Percentiles rank a stretch among this genome's conserved stretches.
Evolutionary conservation across 768 basidiomycete genomes (phyloP).

Genomic region (Daedalea quercina): DNA sequence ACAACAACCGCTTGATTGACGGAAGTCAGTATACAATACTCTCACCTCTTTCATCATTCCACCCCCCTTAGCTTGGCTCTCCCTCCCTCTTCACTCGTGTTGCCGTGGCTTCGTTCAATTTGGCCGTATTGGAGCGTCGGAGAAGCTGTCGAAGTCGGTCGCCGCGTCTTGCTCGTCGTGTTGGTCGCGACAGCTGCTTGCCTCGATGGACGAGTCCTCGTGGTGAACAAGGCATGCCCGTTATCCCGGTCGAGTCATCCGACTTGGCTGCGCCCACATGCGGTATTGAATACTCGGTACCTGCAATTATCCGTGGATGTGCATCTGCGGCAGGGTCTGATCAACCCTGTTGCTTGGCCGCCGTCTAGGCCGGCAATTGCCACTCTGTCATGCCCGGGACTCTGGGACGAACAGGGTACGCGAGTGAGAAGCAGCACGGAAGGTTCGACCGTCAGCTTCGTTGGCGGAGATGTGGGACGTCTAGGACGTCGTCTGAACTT

Average conservation of each 20-base stretch:
- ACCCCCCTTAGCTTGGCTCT: background rate
- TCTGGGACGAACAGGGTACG: background rate
- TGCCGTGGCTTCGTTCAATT: background rate
- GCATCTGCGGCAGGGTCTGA: background rate
- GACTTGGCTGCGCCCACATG: background rate
- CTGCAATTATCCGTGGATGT: background rate
- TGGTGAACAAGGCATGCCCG: background rate
- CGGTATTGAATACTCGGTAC: background rate
- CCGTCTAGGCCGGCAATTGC: background rate
- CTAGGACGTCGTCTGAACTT: background rate
- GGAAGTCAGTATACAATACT: constrained; percentile 92
- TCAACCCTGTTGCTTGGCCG: background rate
- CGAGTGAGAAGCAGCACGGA: background rate
- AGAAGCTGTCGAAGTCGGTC: background rate
- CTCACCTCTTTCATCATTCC: constrained; percentile 26
- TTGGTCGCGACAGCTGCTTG: no score
- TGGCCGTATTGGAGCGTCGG: background rate
- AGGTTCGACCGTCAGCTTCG: constrained; percentile 4
- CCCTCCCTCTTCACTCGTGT: background rate
- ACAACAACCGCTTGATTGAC: constrained; percentile 99
- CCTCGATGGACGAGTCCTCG: no score
- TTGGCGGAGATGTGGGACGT: background rate
- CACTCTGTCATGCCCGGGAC: background rate
- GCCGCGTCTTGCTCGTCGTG: background rate
- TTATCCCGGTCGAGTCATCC: background rate